Base-by-base conservation (phyloP, 2,329 filamentous ascomycete species). In the Thielaviopsis euricoi region DNA sequence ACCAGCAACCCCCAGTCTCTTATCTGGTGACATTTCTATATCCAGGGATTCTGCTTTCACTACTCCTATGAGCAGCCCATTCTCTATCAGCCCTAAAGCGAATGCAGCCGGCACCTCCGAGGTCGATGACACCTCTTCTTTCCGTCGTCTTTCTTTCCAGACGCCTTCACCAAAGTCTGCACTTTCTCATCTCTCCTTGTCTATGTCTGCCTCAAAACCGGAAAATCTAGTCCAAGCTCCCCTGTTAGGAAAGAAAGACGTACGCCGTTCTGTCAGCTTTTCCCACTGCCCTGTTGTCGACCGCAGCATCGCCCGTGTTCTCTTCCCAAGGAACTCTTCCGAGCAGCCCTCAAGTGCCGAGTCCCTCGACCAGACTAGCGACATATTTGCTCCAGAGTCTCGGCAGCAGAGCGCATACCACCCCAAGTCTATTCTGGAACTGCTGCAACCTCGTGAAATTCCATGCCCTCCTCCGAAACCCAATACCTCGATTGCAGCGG, bases 1-100 rank as follows among this genome's bases (percentile, higher is more conserved):
- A 9, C 61, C 63, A 23, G 61, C 61, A 23, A 64, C 64, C 23
- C 64, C 64, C n/a, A 63, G 62, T 53, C 60, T 65, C 29, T 52
- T 61, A 49, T 61, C 62, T 29, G 57, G 57, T 43, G 62, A 61
- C 49, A 55, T 61, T 55, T 61, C 61, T 19, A 64, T 61, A 25
- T 62, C 63, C 26, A 57, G 60, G 29, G 62, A 65, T 15, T 64
- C 63, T 56, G 50, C 62, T 9, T 50, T 63, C 21, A 56, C 62
- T 40, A 65, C 64, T 37, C 64, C 64, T 15, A 52, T 59, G 4
- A 61, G 61, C 29, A 58, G 56, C n/a, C 37, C 55, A 13, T 33
- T 50, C 22, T 17, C 25, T n/a, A 26, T 50, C 7, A 57, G 48
- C 25, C 52, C 59, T 4, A 46, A 26, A 10, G n/a, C 43, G 15